Base-by-base conservation (phyloP, 2,329 filamentous ascomycete species). In the Sporothrix inflata region DNA sequence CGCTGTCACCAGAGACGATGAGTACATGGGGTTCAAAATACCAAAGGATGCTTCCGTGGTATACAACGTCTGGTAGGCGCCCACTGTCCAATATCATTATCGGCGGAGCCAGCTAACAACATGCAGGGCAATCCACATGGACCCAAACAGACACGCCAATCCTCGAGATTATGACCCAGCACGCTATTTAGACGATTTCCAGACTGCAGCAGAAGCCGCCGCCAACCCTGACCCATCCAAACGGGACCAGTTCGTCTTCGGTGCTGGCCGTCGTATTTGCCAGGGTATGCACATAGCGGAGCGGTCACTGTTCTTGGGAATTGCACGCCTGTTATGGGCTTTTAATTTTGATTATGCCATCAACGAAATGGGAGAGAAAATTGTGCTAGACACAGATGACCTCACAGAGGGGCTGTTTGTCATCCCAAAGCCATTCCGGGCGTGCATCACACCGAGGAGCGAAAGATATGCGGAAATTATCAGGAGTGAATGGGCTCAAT, bases 251-350 rank as follows among this genome's bases (percentile, higher is more conserved):
- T 88, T 86, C 77, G 83, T 81, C 0, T 90, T 88, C 70, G 87
- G 88, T 21, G 85, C 84, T 8, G 87, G 88, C 1, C 81, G 87
- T 7, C 82, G 88, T 34, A 83, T 89, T 57, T 90, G 88, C 77
- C 87, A 85, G 2, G 88, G 88, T 0, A 85, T 87, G 30, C 85
- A 88, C 69, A 80, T 90, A 2, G 86, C 85, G 0, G 84, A 86
- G 71, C 82, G 83, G 4, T 82, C 80, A 9, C 74, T 88, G 19
- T 86, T 85, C 74, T 79, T 87, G 8, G 81, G 77, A 14, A 83
- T 87, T 40, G 80, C 85, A 4, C 80, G 84, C 3, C 79, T 87
- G 30, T 76, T 86, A 38, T 87, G 85, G 84, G 83, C 81, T 0
- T 86, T 84, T 27, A 34, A 34, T 34, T 34, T 34, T 34, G 30